Conservation (phyloP, 495 filamentous ascomycete species). For the Penicillium malachiteum region DNA sequence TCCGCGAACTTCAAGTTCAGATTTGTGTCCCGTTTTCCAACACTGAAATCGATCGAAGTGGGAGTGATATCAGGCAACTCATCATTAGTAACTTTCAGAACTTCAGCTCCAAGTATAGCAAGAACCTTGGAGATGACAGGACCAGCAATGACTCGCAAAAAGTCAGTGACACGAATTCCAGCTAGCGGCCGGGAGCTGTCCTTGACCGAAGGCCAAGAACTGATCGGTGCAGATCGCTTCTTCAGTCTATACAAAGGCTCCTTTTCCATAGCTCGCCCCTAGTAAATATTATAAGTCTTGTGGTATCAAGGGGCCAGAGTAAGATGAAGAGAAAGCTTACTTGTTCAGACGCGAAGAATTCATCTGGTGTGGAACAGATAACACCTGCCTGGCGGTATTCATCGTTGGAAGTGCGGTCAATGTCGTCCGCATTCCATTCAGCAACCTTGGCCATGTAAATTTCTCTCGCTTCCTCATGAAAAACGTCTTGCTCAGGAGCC, state of each 20-base stretch:
- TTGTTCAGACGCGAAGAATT: constrained; percentile 49
- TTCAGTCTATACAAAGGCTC: not conserved
- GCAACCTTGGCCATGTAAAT: constrained; percentile 2
- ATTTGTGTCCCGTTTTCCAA: constrained; percentile 54
- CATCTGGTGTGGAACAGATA: constrained; percentile 47
- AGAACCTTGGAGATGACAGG: constrained; percentile 56
- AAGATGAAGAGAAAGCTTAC: constrained; percentile 17
- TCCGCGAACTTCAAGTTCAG: constrained; percentile 49
- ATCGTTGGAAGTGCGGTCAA: constrained; percentile 47
- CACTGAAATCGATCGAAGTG: constrained; percentile 51
- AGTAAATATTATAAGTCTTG: no score
- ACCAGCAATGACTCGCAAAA: constrained; percentile 50
- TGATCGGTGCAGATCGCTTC: not conserved
- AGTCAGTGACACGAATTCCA: constrained; percentile 47
- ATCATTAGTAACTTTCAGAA: constrained; percentile 58
- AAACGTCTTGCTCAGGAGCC: constrained; percentile 23
- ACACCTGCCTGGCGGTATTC: constrained; percentile 53
- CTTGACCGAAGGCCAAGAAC: not conserved
- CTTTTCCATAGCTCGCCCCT: not conserved
- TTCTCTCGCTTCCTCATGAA: not conserved
- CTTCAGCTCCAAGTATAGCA: constrained; percentile 54
- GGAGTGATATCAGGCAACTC: constrained; percentile 47
- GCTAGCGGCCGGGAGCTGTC: constrained; percentile 1
- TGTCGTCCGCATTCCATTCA: constrained; percentile 14
- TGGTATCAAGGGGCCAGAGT: no score